Percentiles rank a stretch among this genome's conserved stretches.
Evolutionary conservation across 2,329 filamentous ascomycete species (phyloP).

Genomic region (Cladosporium sp.): DNA sequence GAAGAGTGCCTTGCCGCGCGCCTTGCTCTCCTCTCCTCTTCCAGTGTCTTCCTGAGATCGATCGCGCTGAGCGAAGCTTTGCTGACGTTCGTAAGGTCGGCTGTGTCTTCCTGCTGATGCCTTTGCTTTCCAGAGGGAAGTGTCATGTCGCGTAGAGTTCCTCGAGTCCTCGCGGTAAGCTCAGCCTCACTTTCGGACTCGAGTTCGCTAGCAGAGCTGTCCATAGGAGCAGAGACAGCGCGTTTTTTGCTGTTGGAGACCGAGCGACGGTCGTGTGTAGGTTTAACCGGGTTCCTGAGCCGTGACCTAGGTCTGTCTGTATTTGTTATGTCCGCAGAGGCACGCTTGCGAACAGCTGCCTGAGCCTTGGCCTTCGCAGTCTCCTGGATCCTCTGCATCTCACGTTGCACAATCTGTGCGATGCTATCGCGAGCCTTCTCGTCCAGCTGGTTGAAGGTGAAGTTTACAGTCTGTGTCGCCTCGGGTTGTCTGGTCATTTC

Average conservation of each 20-base stretch:
- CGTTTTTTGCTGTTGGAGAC: slow-evolving; percentile 14
- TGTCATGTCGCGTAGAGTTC: slow-evolving; percentile 15
- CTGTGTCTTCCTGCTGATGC: slow-evolving; percentile 27
- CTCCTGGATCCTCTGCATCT: slow-evolving; percentile 14
- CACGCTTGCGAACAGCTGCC: neutral
- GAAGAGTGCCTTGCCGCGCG: slow-evolving; percentile 33
- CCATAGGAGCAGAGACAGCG: slow-evolving; percentile 24
- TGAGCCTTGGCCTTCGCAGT: slow-evolving; percentile 8
- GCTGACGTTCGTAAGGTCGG: slow-evolving; percentile 56
- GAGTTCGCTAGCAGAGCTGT: slow-evolving; percentile 25
- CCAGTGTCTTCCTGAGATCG: slow-evolving; percentile 56
- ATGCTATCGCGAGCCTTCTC: slow-evolving; percentile 20
- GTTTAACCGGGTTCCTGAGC: neutral
- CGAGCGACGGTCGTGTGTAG: slow-evolving; percentile 4
- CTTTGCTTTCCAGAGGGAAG: slow-evolving; percentile 15
- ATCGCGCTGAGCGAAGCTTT: slow-evolving; percentile 39
- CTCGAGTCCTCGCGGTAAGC: slow-evolving; percentile 22
- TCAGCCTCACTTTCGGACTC: slow-evolving; percentile 29
- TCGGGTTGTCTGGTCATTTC: neutral
- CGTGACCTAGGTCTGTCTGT: neutral
- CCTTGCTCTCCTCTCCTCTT: slow-evolving; percentile 52
- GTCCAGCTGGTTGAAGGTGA: slow-evolving; percentile 17
- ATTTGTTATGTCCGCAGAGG: neutral
- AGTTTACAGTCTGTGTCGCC: slow-evolving; percentile 14
- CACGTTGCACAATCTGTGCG: slow-evolving; percentile 17